These are phyloP conservation scores for Fomitopsis palustris DNA, from an alignment of 1,284 basidiomycete genomes.

Conservation along the genomic window DNA sequence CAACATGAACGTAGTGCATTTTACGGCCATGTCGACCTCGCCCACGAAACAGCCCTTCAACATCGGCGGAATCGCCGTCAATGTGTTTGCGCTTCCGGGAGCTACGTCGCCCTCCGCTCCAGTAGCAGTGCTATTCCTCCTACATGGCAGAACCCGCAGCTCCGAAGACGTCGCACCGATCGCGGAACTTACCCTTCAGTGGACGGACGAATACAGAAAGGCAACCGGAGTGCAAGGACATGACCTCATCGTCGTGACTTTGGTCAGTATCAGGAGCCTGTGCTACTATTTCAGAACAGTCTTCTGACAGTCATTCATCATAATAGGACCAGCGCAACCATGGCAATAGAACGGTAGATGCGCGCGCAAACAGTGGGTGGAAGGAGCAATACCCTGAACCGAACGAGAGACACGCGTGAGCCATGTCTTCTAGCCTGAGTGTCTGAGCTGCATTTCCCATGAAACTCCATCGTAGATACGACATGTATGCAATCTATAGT, in stretches of 20 bases:
- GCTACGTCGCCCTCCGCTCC: constrained; percentile 25
- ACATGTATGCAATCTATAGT: constrained; percentile 76
- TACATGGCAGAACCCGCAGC: constrained; percentile 52
- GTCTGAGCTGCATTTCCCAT: too few relatives aligned
- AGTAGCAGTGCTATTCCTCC: constrained; percentile 52
- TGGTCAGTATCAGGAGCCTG: too few relatives aligned
- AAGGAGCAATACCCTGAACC: constrained; percentile 36
- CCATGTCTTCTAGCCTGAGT: constrained; percentile 4
- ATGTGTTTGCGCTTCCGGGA: constrained; percentile 35
- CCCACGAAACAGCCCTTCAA: constrained; percentile 29
- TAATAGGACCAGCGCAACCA: constrained; percentile 81
- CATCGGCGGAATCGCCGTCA: constrained; percentile 44
- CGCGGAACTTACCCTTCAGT: constrained; percentile 27
- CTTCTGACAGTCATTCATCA: too few relatives aligned
- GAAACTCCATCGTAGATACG: constrained; percentile 40
- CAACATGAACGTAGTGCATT: too few relatives aligned
- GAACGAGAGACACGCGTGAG: constrained; percentile 69
- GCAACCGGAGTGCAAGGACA: constrained; percentile 18
- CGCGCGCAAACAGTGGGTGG: constrained; percentile 56
- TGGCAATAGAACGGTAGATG: constrained; percentile 53
- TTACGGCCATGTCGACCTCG: not conserved
- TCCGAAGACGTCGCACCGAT: constrained; percentile 26
- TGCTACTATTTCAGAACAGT: too few relatives aligned
- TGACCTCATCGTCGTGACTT: constrained; percentile 52
- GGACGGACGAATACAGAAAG: constrained; percentile 22